These are phyloP conservation scores for Elongisporangium anandrum DNA, from an alignment of 352 stramenopile genomes.

Conservation along the genomic window DNA sequence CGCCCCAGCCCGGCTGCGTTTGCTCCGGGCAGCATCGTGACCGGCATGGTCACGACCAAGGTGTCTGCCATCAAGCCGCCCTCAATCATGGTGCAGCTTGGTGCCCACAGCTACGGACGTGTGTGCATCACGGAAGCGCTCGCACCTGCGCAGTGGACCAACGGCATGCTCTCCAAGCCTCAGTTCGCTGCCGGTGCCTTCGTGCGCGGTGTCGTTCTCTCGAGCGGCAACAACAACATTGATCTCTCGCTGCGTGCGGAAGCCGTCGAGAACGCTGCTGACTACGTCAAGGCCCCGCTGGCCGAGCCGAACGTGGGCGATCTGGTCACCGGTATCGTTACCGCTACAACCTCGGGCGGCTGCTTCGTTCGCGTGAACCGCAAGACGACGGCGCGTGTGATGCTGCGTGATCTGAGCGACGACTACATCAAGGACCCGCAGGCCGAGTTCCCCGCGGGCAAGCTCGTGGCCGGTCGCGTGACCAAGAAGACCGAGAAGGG, in stretches of 20 bases:
- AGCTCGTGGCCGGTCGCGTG: conserved; percentile 93
- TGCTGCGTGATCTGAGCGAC: conserved; percentile 95
- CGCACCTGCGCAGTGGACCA: conserved; percentile 51
- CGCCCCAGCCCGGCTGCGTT: conserved; percentile 27
- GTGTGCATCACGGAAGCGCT: conserved; percentile 81
- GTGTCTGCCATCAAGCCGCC: conserved; percentile 69
- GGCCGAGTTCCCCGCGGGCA: conserved; percentile 87
- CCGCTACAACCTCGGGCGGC: conserved; percentile 88
- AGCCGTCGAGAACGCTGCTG: conserved; percentile 41
- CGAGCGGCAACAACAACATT: conserved; percentile 36
- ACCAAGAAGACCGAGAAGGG: conserved; percentile 81
- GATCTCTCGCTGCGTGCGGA: conserved; percentile 77
- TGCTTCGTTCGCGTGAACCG: conserved; percentile 93
- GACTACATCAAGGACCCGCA: conserved; percentile 92
- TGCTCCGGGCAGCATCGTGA: conserved; percentile 51
- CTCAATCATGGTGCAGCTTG: conserved; percentile 84
- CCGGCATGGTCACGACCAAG: conserved; percentile 69
- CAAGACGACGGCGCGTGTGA: conserved; percentile 82
- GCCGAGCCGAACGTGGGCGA: conserved; percentile 59
- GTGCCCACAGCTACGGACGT: conserved; percentile 66
- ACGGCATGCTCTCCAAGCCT: conserved; percentile 58
- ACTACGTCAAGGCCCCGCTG: conserved; percentile 45
- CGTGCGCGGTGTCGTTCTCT: conserved; percentile 73
- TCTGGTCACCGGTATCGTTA: conserved; percentile 89
- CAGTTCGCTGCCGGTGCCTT: conserved; percentile 64